Evolutionary conservation across 441 rosid genomes (phyloP), one percentile per base, ranked within the genome.

Genomic region (Adansonia rubrostipa): DNA sequence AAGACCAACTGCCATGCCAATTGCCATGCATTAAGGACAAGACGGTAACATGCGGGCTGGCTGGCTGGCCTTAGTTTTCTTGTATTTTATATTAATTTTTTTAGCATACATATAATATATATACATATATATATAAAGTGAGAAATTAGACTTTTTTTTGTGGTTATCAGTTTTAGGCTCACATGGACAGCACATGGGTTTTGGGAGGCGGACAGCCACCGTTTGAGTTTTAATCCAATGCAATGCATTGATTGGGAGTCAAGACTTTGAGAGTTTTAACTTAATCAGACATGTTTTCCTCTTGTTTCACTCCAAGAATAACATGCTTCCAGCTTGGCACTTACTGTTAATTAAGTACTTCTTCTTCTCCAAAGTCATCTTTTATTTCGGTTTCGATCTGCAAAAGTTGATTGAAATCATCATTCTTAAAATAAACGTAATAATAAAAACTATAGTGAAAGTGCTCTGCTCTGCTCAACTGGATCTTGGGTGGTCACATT

Each of bases 121-220:
- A 28, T 5, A 6, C 1, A 47, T 9, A 47, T 56, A 33, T 48
- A 48, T 22, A 3, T 8, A 8, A 47, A 6, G 64, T 1, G 57
- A 6, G 44, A 67, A 10, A 14, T 33, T 33, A 33, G 36, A 33
- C 3, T 33, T 3, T 33, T 60, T 61, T 79, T 9, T 70, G 62
- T 47, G 33, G 54, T 33, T 19, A 50, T 22, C 17, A 68, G 8
- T 33, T 72, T 61, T 36, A 13, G 61, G 22, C 71, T 82, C 90
- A 88, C 90, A 84, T 86, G 89, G 83, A 82, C 28, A 76, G 85
- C 86, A 71, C 88, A 87, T 28, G 7, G 6, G 19, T 53, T 53
- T 13, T 13, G 15, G 58, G 45, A 33, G 77, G 48, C 62, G 13
- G n/a, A 51, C 61, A 82, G 82, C 44, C 79, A 76, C 75, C 83